These are phyloP conservation scores for Ascomycota sp. DNA, from an alignment of 2,329 filamentous ascomycete species.

Conservation along the genomic window DNA sequence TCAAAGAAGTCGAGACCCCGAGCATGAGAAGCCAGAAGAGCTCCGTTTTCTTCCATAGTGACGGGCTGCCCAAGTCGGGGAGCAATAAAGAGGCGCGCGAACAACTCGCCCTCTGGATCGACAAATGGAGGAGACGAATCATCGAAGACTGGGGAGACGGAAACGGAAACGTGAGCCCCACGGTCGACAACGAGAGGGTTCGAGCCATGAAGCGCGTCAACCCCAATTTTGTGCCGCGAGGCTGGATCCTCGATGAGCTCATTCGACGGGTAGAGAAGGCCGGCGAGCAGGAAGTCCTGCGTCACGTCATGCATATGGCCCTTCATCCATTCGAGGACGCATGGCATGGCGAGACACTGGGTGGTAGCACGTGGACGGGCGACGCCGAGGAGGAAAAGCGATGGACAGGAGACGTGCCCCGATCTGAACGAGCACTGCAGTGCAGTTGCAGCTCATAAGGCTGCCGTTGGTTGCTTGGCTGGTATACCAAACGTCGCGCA, in stretches of 20 bases:
- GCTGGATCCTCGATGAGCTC: conserved; percentile 84
- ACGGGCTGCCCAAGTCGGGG: conserved; percentile 36
- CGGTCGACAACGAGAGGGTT: conserved; percentile 38
- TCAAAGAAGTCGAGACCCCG: conserved; percentile 41
- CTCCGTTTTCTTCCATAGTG: conserved; percentile 55
- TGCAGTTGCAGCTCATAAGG: conserved; percentile 77
- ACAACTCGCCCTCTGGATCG: conserved; percentile 57
- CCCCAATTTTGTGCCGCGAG: conserved; percentile 74
- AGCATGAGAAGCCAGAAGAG: conserved; percentile 40
- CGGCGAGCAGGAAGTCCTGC: conserved; percentile 57
- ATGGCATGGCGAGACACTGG: conserved; percentile 34
- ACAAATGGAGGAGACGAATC: conserved; percentile 49
- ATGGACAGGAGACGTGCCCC: conserved; percentile 71
- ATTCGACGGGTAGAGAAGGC: conserved; percentile 74
- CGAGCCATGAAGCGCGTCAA: conserved; percentile 66
- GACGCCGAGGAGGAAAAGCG: conserved; percentile 54
- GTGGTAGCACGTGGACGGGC: conserved; percentile 27
- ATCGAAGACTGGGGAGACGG: conserved; percentile 52
- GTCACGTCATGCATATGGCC: conserved; percentile 60
- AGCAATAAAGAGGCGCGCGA: conserved; percentile 41
- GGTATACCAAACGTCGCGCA: no score
- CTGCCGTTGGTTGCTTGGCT: not conserved
- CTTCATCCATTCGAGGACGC: conserved; percentile 63
- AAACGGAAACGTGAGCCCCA: conserved; percentile 13
- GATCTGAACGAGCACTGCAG: conserved; percentile 57